Percentiles rank a stretch among this genome's conserved stretches.
phyloP scores from a whole-genome alignment of 2,329 filamentous ascomycete species.

The Botrytis porri region DNA sequence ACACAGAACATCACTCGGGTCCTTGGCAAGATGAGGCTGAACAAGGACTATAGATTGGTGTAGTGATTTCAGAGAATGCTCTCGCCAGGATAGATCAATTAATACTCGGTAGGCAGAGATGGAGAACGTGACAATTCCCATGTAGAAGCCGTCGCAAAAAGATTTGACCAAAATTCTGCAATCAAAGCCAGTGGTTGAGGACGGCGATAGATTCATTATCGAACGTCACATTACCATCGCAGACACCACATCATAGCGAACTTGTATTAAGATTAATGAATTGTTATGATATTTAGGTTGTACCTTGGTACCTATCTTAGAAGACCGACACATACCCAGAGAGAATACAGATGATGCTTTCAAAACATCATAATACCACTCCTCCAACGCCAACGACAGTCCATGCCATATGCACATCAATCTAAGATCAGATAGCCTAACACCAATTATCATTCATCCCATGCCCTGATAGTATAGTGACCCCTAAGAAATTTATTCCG shows the following conservation, averaged over 20 bases:
- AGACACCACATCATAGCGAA: not conserved
- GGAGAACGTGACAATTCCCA: not conserved
- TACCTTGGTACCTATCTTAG: not conserved
- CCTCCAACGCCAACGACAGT: not conserved
- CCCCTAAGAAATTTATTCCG: not conserved
- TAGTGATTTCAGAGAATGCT: not conserved
- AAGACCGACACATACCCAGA: not conserved
- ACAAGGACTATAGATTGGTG: not conserved
- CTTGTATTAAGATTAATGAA: not conserved
- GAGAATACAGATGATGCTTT: not conserved
- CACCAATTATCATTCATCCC: constrained; percentile 1
- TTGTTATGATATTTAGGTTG: not conserved
- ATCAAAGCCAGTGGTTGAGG: not conserved
- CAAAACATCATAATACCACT: not conserved
- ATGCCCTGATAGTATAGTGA: not conserved
- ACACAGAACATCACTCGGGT: not conserved
- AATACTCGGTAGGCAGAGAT: not conserved
- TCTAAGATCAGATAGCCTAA: not conserved
- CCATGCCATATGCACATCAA: not conserved
- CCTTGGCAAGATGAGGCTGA: not conserved
- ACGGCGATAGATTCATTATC: too few species aligned
- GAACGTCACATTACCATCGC: not conserved
- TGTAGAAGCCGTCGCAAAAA: not conserved
- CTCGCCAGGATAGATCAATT: not conserved
- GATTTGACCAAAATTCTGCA: not conserved